phyloP scores from a whole-genome alignment of 169 alveolate species.

The Plasmodium vivax region DNA sequence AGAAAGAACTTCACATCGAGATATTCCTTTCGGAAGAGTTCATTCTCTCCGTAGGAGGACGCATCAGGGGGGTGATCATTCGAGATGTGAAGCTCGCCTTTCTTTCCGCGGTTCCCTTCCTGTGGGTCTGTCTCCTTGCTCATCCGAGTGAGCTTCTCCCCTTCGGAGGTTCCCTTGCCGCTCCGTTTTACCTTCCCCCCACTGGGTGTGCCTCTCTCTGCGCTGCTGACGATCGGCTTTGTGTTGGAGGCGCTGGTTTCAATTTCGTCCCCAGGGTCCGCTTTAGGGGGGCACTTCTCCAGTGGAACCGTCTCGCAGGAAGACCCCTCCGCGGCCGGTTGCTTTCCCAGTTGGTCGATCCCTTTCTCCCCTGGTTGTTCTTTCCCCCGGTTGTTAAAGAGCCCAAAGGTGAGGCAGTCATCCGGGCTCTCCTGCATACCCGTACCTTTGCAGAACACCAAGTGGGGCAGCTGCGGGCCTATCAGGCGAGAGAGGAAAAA shows the following conservation, averaged over 20 bases:
- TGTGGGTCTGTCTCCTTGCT: not conserved
- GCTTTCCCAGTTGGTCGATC: not conserved
- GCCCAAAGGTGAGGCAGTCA: not conserved
- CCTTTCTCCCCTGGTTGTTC: not conserved
- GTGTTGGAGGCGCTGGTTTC: not conserved
- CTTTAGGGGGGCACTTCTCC: not conserved
- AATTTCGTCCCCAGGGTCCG: not conserved
- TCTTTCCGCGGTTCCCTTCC: not conserved
- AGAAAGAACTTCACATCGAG: conserved; percentile 41
- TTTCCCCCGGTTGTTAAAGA: not conserved
- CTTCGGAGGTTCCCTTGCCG: not conserved
- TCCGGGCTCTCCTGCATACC: not conserved
- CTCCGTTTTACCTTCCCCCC: not conserved
- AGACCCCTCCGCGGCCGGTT: not conserved
- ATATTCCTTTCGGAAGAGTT: not conserved
- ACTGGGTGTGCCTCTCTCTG: not conserved
- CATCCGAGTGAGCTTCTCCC: not conserved
- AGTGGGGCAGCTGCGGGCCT: not conserved
- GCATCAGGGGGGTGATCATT: not conserved
- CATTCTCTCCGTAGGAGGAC: not conserved
- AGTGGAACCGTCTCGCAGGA: not conserved
- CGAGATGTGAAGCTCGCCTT: not conserved
- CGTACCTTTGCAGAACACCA: conserved; percentile 1
- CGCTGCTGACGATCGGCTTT: not conserved
- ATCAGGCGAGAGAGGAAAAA: conserved; percentile 10